Base-by-base conservation (phyloP, 371 early-diverging fungal genomes). In the Sporodiniella umbellata region DNA sequence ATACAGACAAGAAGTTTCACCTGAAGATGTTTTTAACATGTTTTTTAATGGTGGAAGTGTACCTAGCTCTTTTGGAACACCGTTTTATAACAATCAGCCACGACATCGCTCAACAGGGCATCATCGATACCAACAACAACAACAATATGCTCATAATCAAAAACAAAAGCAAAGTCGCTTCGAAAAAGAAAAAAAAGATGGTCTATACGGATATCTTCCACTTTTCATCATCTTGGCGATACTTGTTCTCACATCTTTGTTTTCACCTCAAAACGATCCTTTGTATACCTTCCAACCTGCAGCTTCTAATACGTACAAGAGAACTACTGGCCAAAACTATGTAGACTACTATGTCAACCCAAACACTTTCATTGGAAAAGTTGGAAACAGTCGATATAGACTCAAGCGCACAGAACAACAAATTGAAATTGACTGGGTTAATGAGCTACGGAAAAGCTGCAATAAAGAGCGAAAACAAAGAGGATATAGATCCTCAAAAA, bases 21-120 rank as follows among this genome's bases (percentile, higher is more conserved):
- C 94, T 0, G 96, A 94, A 60, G 94, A 94, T 21, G 53, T 94
- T 21, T 93, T 94, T 68, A 90, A 91, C 62, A 91, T 92, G 88
- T 94, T 95, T 58, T 93, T 93, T 68, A 86, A 87, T 7, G 90
- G 87, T 11, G 75, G 57, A 2, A 43, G 37, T 11, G 24, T 33
- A 25, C 40, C 18, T 8, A 40, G 21, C 8, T 40, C 35, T n/a
- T 35, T 35, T 56, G 51, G 30, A 49, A 31, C 50, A 39, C 18
- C 30, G 33, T 40, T 56, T 56, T 42, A 51, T 51, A 19, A 39
- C 46, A 28, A 28, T 10, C 30, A 28, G 10, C 23, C 33, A 30
- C 21, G 30, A 46, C 45, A 33, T 42, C 14, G 42, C 31, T 15
- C 45, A 45, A 2, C 23, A n/a, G 3, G 33, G 0, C 30, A 50